A percentile compares a stretch with the other conserved stretches of the same genome.
Evolutionary conservation across 768 basidiomycete species (phyloP).

Genomic region (Tulasnella sp.): DNA sequence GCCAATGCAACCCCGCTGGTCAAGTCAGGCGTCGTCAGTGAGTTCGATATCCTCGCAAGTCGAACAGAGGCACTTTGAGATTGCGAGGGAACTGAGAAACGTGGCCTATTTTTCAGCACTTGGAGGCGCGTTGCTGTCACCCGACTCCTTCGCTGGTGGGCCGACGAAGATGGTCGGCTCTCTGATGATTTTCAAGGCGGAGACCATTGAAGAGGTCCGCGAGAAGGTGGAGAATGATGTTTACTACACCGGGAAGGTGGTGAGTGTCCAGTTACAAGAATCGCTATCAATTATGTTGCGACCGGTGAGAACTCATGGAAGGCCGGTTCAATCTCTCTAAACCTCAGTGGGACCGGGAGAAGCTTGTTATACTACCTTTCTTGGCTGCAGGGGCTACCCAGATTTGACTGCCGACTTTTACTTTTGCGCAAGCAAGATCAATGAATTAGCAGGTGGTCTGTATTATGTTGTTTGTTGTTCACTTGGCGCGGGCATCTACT

Average conservation of each 20-base stretch:
- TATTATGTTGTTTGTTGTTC: no score
- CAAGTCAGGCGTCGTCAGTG: slow-evolving; percentile 17
- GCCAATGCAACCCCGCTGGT: slow-evolving; percentile 30
- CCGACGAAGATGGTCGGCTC: slow-evolving; percentile 57
- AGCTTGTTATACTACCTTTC: slow-evolving; percentile 38
- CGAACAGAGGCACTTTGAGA: no score
- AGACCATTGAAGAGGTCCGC: slow-evolving; percentile 36
- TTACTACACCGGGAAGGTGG: slow-evolving; percentile 35
- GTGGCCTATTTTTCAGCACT: no score
- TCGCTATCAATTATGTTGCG: not conserved
- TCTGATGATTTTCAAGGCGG: slow-evolving; percentile 41
- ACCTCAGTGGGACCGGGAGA: slow-evolving; percentile 49
- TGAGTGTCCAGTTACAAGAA: slow-evolving; percentile 24
- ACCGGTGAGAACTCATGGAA: not conserved
- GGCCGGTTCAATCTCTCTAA: no score
- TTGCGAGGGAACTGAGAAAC: slow-evolving; percentile 31
- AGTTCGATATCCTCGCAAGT: not conserved
- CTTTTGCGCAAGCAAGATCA: no score
- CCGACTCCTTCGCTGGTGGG: slow-evolving; percentile 37
- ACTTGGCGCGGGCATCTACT: no score
- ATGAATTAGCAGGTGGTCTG: no score
- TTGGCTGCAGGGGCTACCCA: slow-evolving; percentile 18
- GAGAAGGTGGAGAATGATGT: slow-evolving; percentile 33
- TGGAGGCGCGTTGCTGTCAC: slow-evolving; percentile 48
- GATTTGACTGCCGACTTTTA: no score